A percentile compares a stretch with the other conserved stretches of the same genome.
These are phyloP conservation scores for Helicostylum pulchrum DNA, from an alignment of 192 early-diverging fungal genomes.

Conservation along the genomic window DNA sequence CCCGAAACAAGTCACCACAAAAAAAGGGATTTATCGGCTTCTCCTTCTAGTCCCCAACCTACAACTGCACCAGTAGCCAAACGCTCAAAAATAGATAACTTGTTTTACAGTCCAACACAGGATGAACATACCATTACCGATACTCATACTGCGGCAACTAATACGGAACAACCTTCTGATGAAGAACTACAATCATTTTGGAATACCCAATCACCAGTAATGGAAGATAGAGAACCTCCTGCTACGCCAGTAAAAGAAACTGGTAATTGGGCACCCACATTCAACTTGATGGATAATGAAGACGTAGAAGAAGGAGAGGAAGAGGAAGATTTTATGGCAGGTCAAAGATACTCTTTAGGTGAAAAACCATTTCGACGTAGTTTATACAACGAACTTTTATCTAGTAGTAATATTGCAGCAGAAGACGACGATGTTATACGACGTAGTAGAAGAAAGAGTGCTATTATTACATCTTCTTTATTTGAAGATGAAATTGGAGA, in stretches of 20 bases:
- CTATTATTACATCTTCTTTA: background rate
- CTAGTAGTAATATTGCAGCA: slow-evolving; percentile 4
- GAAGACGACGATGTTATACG: background rate
- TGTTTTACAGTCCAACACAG: too few relatives aligned
- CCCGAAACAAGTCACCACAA: too few relatives aligned
- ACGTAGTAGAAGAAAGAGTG: slow-evolving; percentile 10
- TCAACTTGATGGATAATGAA: background rate
- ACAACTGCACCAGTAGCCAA: too few relatives aligned
- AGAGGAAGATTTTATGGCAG: slow-evolving; percentile 11
- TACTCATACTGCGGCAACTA: too few relatives aligned
- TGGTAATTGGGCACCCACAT: too few relatives aligned
- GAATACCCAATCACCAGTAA: background rate
- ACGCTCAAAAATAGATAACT: too few relatives aligned
- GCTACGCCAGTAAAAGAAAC: background rate
- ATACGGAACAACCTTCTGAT: too few relatives aligned
- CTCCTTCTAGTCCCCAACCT: too few relatives aligned
- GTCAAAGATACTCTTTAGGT: slow-evolving; percentile 1
- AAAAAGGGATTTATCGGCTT: too few relatives aligned
- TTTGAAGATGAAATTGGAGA: background rate
- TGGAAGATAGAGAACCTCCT: background rate
- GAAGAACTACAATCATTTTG: too few relatives aligned
- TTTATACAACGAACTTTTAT: slow-evolving; percentile 15
- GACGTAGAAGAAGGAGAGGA: slow-evolving; percentile 20
- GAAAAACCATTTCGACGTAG: slow-evolving; percentile 13
- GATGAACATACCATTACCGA: too few relatives aligned